Evolutionary conservation across 805 yeast genomes (phyloP).

Genomic region (Sungouiella thailandica): DNA sequence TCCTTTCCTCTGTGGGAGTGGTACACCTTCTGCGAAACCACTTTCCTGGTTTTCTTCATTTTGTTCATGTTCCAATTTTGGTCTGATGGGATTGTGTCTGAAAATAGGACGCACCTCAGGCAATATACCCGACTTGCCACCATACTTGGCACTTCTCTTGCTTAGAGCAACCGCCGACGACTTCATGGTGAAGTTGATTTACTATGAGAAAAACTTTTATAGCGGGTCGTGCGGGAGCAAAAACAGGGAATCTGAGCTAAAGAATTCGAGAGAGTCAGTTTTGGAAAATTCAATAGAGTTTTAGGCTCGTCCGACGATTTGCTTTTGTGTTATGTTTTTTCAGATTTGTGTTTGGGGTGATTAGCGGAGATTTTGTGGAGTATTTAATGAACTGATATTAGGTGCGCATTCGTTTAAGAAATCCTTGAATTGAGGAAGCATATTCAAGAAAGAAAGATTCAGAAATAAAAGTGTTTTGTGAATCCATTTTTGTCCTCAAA

Average conservation of each 20-base stretch:
- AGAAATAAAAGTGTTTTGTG: too few relatives aligned
- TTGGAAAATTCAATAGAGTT: neutral
- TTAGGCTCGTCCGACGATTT: neutral
- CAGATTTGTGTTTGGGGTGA: too few relatives aligned
- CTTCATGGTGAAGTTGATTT: constrained; percentile 6
- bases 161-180: constrained; percentile 32
- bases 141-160: constrained; percentile 45
- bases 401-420: too few relatives aligned
- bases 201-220: neutral
- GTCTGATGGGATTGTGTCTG: constrained; percentile 55
- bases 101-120: constrained; percentile 76
- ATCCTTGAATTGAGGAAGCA: too few relatives aligned
- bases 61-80: constrained; percentile 37
- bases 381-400: too few relatives aligned
- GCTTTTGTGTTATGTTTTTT: too few relatives aligned
- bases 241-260: too few relatives aligned
- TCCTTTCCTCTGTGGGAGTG: constrained; percentile 57
- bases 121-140: constrained; percentile 74
- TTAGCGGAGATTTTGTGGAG: too few relatives aligned
- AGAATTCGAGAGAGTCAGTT: too few relatives aligned
- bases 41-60: constrained; percentile 44
- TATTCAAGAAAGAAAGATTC: too few relatives aligned
- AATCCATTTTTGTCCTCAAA: too few relatives aligned
- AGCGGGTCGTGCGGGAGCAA: neutral
- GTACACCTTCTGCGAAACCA: constrained; percentile 69